Evolutionary conservation across 2,329 filamentous ascomycete species (phyloP), one percentile per base, ranked within the genome.

Genomic region (Domatiomyces catenatus): DNA sequence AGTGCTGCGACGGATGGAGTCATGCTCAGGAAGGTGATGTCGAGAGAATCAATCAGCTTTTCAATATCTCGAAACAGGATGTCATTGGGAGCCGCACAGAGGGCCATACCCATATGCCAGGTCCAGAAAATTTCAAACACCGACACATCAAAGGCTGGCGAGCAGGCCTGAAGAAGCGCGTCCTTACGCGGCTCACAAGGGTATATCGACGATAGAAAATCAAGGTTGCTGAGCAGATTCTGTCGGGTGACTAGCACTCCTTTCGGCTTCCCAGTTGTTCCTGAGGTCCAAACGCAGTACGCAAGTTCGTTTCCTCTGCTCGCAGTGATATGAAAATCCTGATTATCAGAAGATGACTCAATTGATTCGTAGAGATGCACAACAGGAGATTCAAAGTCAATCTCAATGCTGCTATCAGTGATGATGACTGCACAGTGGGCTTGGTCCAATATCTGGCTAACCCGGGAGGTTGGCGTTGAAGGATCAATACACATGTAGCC

Each of bases 41-140:
- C 59, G 17, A 93, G 66, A 1, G 64, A 62, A 2, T 79, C 73
- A 50, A 93, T 84, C 0, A 79, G 72, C 18, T 68, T 64, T 62
- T 88, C 84, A 7, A 93, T 69, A 58, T 93, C 80, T 42, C 72
- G 73, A 59, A 90, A 86, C 0, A 93, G 67, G 1, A 78, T 75
- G 58, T 92, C 84, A 57, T 89, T 88, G 0, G 72, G 76, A 0
- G 80, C 83, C 1, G 84, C 78, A 61, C 85, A 94, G 10, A 94
- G 71, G 53, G 82, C 84, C 71, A 90, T 86, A 3, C 86, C 86
- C 32, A 75, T 74, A 46, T 77, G 76, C 83, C 87, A 93, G 0
- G 86, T 73, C 59, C 86, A 93, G 63, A 94, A 90, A 12, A 93
- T 89, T 60, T 94, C 88, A 62, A 93, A 93, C 0, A 93, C 84